Conservation (phyloP, 2,329 filamentous ascomycete genomes). For the Aspergillus ustus region DNA sequence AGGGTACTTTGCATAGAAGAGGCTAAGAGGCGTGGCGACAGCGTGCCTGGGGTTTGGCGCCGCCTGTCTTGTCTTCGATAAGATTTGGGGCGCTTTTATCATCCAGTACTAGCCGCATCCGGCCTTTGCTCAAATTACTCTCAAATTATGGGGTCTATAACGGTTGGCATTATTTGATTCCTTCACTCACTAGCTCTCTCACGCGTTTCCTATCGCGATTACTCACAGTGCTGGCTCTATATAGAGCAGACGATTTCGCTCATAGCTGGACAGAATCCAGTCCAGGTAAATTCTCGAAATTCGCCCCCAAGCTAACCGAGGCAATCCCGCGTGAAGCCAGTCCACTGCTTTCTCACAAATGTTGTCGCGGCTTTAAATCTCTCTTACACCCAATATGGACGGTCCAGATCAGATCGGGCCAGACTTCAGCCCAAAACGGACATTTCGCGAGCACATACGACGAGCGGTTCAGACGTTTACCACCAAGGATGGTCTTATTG, state of each 20-base stretch:
- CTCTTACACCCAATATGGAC: constrained; percentile 28
- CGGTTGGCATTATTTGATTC: constrained; percentile 26
- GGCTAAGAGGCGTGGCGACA: neutral
- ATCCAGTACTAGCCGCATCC: constrained; percentile 1
- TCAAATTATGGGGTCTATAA: constrained; percentile 19
- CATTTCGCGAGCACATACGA: constrained; percentile 41
- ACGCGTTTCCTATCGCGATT: neutral
- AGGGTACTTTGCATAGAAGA: neutral
- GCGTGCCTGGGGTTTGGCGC: constrained; percentile 16
- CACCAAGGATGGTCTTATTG: constrained; percentile 73
- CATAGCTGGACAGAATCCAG: neutral
- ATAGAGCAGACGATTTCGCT: neutral
- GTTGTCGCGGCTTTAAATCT: neutral
- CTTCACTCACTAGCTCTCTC: constrained; percentile 16
- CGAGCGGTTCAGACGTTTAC: constrained; percentile 44
- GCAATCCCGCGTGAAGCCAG: neutral
- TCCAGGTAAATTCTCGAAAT: neutral
- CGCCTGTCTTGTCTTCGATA: constrained; percentile 19
- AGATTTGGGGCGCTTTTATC: constrained; percentile 14
- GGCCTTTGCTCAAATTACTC: neutral
- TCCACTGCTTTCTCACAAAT: neutral
- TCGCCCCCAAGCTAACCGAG: constrained; percentile 2
- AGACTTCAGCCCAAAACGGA: constrained; percentile 41
- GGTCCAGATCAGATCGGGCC: constrained; percentile 51
- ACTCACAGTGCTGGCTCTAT: neutral